Evolutionary conservation across 164 flowering plant genomes (phyloP).

Genomic region (Akebia trifoliata): DNA sequence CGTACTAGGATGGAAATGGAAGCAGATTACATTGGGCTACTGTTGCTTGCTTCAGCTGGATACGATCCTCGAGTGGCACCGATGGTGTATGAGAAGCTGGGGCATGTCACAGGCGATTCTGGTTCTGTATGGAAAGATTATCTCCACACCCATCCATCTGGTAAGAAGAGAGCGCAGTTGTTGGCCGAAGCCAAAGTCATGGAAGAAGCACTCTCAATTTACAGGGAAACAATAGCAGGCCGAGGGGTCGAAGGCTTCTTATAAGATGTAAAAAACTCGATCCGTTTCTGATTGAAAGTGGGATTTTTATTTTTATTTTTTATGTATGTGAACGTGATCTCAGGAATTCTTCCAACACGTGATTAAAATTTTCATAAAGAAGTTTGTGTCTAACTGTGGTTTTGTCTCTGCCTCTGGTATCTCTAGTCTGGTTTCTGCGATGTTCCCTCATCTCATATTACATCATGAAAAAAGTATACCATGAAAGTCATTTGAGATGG

Average conservation of each 20-base stretch:
- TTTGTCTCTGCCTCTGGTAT: too few relatives aligned
- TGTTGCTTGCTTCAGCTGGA: slow-evolving; percentile 85
- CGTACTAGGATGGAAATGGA: slow-evolving; percentile 88
- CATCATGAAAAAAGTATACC: too few relatives aligned
- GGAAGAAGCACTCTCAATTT: slow-evolving; percentile 85
- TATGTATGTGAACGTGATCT: too few relatives aligned
- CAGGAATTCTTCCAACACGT: too few relatives aligned
- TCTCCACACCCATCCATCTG: slow-evolving; percentile 95
- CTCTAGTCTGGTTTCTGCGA: too few relatives aligned
- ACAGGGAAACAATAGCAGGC: slow-evolving; percentile 58
- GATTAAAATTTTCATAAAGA: too few relatives aligned
- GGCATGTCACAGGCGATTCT: slow-evolving; percentile 42
- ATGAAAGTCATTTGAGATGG: too few relatives aligned
- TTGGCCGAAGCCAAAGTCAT: slow-evolving; percentile 77
- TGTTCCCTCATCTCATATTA: too few relatives aligned
- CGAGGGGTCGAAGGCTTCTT: slow-evolving; percentile 70
- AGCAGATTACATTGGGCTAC: slow-evolving; percentile 91
- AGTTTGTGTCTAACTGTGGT: too few relatives aligned
- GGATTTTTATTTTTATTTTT: too few relatives aligned
- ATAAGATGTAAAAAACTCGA: slow-evolving; percentile 8
- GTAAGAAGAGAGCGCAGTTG: slow-evolving; percentile 72
- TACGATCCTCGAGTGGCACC: slow-evolving; percentile 94
- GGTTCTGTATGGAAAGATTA: slow-evolving; percentile 62
- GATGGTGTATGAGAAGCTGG: slow-evolving; percentile 74
- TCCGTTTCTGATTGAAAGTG: too few relatives aligned